phyloP scores from a whole-genome alignment of 768 basidiomycete species.

The Amanita subjunquillea region DNA sequence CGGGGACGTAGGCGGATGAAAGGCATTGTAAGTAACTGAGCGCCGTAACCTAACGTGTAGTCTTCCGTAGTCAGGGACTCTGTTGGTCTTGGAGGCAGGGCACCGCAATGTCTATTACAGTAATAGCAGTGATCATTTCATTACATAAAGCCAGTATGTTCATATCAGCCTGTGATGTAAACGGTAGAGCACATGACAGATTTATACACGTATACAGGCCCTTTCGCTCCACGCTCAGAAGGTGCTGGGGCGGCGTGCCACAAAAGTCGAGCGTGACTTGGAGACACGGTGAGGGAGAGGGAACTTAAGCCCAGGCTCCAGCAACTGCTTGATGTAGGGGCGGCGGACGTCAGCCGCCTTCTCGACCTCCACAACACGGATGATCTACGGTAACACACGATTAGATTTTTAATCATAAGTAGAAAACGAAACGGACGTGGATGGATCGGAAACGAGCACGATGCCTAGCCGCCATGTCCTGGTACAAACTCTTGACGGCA shows the following conservation, averaged over 20 bases:
- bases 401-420: not conserved
- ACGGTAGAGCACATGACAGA: not conserved
- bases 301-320: constrained; percentile 89
- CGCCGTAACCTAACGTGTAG: too few relatives aligned
- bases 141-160: too few relatives aligned
- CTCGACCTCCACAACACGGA: constrained; percentile 93
- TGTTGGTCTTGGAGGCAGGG: too few relatives aligned
- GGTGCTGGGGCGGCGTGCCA: constrained; percentile 66
- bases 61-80: too few relatives aligned
- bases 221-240: constrained; percentile 30
- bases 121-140: too few relatives aligned
- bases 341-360: constrained; percentile 89
- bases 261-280: constrained; percentile 74
- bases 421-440: constrained; percentile 50
- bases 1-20: too few relatives aligned
- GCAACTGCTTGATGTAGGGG: constrained; percentile 96
- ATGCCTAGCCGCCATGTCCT: constrained; percentile 99
- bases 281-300: constrained; percentile 86
- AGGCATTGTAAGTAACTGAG: too few relatives aligned
- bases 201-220: not conserved
- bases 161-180: too few relatives aligned
- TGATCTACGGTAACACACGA: constrained; percentile 47
- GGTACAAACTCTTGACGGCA: constrained; percentile 95
- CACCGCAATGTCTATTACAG: too few relatives aligned
- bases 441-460: constrained; percentile 99